Evolutionary conservation across 2,329 filamentous ascomycete genomes (phyloP).

Genomic region (Aureobasidium sp.): DNA sequence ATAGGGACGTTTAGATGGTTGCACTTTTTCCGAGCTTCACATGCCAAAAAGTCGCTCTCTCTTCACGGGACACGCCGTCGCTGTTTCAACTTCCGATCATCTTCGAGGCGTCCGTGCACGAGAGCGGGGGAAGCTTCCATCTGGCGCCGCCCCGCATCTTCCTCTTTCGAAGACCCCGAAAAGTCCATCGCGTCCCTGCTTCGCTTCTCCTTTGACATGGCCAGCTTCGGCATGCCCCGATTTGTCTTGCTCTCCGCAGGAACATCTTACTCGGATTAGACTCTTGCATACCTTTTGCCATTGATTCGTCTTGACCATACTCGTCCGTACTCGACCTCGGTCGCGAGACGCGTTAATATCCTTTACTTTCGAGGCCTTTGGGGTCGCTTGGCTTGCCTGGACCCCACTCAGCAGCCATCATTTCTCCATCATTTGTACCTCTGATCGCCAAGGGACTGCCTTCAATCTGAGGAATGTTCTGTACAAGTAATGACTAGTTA

Average conservation of each 20-base stretch:
- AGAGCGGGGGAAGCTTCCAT: neutral
- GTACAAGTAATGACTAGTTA: constrained; percentile 4
- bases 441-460: neutral
- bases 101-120: neutral
- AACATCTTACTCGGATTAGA: too few species aligned
- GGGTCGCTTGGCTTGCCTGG: neutral
- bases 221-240: neutral
- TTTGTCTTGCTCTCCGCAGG: neutral
- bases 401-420: neutral
- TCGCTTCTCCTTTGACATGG: neutral
- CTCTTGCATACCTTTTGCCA: neutral
- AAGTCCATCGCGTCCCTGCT: too few species aligned
- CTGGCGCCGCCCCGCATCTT: neutral
- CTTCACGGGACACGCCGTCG: too few species aligned
- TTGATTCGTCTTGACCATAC: neutral
- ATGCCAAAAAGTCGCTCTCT: neutral
- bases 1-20: neutral
- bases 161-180: neutral
- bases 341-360: neutral
- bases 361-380: neutral
- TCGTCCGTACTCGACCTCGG: neutral
- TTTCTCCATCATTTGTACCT: neutral
- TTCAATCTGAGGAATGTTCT: neutral
- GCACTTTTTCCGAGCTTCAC: neutral
- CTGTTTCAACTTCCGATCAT: too few species aligned